Percentiles rank a stretch among this genome's conserved stretches.
These are phyloP conservation scores for Solanum pinnatisectum DNA, from an alignment of 257 asterid species.

Conservation along the genomic window DNA sequence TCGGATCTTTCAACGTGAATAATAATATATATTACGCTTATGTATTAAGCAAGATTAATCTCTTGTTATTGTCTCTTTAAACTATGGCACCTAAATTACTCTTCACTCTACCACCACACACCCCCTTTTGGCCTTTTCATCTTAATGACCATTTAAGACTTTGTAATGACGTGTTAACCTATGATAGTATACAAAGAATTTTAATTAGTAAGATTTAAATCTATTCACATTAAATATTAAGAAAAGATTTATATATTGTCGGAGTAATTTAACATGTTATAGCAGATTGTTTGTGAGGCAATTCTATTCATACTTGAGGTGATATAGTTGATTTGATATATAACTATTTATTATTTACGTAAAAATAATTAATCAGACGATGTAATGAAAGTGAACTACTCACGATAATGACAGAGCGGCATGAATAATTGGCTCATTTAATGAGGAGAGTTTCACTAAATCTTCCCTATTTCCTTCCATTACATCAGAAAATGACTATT, in stretches of 20 bases:
- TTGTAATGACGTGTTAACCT: neutral
- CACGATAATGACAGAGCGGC: neutral
- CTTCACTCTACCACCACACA: neutral
- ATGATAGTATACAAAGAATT: neutral
- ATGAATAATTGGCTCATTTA: neutral
- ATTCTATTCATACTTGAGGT: neutral
- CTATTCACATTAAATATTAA: neutral
- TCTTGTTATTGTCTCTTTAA: neutral
- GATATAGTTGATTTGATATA: neutral
- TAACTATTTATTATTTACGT: neutral
- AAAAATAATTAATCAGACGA: neutral
- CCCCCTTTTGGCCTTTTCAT: neutral
- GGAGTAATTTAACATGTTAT: neutral
- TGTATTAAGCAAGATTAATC: neutral
- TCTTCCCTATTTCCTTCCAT: neutral
- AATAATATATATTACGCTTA: neutral
- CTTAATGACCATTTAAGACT: neutral
- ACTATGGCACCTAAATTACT: neutral
- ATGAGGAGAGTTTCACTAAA: neutral
- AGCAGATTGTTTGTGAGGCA: neutral
- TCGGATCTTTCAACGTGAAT: neutral
- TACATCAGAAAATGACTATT: neutral
- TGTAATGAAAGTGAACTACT: neutral
- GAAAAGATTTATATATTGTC: neutral
- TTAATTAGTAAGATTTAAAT: neutral